These are phyloP conservation scores for Trichoderma sp. DNA, from an alignment of 2,329 filamentous ascomycete genomes.

Conservation along the genomic window DNA sequence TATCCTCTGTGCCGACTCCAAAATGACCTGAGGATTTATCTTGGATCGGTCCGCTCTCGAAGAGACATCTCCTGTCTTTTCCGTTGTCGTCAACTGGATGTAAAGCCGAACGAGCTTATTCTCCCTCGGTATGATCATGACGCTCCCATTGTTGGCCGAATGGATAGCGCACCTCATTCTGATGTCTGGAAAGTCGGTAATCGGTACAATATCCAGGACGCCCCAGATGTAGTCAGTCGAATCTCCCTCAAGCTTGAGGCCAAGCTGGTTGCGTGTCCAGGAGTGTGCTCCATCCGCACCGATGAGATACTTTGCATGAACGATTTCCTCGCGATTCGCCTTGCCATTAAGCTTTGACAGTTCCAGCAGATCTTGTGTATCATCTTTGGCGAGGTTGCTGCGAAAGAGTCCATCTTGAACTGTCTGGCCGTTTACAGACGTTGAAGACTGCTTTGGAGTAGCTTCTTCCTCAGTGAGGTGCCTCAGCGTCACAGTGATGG, in stretches of 20 bases:
- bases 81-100: background rate
- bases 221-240: conserved; percentile 38
- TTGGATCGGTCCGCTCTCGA: background rate
- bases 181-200: conserved; percentile 38
- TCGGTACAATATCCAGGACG: conserved; percentile 35
- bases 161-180: conserved; percentile 38
- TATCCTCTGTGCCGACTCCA: conserved; percentile 64
- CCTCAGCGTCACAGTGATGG: background rate
- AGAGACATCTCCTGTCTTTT: background rate
- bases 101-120: conserved; percentile 18
- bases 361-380: conserved; percentile 15
- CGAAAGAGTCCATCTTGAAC: conserved; percentile 6
- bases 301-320: conserved; percentile 28
- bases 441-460: conserved; percentile 5
- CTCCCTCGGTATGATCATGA: conserved; percentile 19
- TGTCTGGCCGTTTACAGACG: background rate
- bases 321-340: conserved; percentile 1
- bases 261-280: conserved; percentile 33
- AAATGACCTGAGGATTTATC: conserved; percentile 65
- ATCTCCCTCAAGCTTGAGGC: conserved; percentile 36
- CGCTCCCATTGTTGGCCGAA: conserved; percentile 22
- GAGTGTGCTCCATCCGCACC: conserved; percentile 37
- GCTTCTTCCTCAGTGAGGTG: conserved; percentile 7
- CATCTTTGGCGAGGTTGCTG: conserved; percentile 18
- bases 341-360: background rate